Base-by-base conservation (phyloP, 2,329 filamentous ascomycete species). In the Dactylonectria macrodidyma region DNA sequence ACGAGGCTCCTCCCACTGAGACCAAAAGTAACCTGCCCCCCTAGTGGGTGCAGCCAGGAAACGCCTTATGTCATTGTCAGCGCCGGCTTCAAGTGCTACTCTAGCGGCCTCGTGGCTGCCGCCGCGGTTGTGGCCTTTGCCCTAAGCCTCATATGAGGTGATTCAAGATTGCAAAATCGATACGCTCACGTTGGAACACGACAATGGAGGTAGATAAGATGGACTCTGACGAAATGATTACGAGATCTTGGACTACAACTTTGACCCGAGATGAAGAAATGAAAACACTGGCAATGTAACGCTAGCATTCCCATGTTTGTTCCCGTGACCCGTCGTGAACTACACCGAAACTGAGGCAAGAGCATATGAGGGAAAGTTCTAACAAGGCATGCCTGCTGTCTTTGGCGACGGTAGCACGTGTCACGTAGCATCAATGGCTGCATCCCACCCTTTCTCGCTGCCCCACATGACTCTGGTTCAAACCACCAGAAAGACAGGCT, bases 11-110 rank as follows among this genome's bases (percentile, higher is more conserved):
- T 38, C 10, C 36, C 36, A 14, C 36, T 38, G 14, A 38, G 9
- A 38, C 36, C 9, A 4, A 38, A 19, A 19, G 19, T 19, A 12
- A 38, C 36, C 36, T 38, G 3, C 3, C 36, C 36, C 14, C 36
- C 36, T 12, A 10, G 36, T 4, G 36, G 36, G 3, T 38, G 44
- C 16, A 34, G 26, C 50, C 11, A 14, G 10, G 47, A 51, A 33
- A 60, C 59, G 19, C 50, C 59, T 5, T 14, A 8, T 19, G 50
- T 62, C n/a, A 36, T 33, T 30, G 50, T 56, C 30, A 47, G 50
- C 41, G 50, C 59, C 11, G 59, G 50, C 14, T 30, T 30, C 38
- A 62, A 62, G 59, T 44, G n/a, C 51, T 62, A 62, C 51, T 34
- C 59, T 26, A 41, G 50, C 19, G 33, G 59, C 9, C n/a, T 62